Conservation (phyloP, 257 asterid genomes). For the Plantago major region DNA sequence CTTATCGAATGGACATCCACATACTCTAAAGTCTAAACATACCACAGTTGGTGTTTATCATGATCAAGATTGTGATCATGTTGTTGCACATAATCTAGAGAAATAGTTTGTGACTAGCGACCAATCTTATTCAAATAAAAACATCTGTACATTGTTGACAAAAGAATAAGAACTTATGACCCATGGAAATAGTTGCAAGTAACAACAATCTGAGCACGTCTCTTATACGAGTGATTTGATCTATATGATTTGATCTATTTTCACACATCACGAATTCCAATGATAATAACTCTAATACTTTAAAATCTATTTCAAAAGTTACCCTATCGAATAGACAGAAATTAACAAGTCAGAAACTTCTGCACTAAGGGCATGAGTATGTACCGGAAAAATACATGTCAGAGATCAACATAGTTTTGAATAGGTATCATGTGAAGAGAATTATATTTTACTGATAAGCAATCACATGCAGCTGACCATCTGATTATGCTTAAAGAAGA, state of each 20-base stretch:
- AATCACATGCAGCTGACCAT: conserved; percentile 4
- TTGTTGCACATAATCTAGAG: too few relatives aligned
- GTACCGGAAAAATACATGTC: background rate
- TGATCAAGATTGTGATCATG: too few relatives aligned
- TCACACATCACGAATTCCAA: background rate
- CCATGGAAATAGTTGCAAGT: too few relatives aligned
- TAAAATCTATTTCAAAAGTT: background rate
- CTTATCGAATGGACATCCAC: too few relatives aligned
- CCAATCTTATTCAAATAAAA: too few relatives aligned
- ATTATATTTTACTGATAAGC: background rate
- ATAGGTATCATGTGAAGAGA: background rate
- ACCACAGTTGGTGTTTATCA: too few relatives aligned
- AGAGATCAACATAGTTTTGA: background rate
- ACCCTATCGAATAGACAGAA: background rate
- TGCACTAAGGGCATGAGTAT: too few relatives aligned
- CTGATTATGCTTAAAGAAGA: conserved; percentile 10
- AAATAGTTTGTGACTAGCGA: too few relatives aligned
- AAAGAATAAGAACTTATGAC: too few relatives aligned
- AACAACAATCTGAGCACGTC: too few relatives aligned
- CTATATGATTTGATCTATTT: background rate
- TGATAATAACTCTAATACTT: background rate
- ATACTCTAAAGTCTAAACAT: too few relatives aligned
- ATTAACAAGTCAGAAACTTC: background rate
- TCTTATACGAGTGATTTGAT: background rate
- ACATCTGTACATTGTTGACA: too few relatives aligned